phyloP scores from a whole-genome alignment of 345 rosid genomes.

The Brassica nigra region DNA sequence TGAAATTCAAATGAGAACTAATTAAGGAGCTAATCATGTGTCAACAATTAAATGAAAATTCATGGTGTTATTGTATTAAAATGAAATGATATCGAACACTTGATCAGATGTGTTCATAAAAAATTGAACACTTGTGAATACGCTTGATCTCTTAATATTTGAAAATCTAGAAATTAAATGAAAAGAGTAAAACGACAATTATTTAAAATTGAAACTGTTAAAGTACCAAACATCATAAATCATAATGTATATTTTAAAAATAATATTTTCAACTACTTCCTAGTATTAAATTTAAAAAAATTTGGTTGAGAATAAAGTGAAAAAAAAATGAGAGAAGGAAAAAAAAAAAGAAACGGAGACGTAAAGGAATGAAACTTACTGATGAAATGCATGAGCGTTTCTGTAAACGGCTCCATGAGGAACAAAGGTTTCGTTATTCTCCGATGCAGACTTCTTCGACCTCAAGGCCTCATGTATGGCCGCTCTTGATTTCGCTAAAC shows the following conservation, averaged over 20 bases:
- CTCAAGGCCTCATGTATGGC: constrained; percentile 50
- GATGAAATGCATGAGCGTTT: constrained; percentile 62
- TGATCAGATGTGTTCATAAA: not conserved
- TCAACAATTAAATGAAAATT: not conserved
- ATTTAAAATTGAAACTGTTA: not conserved
- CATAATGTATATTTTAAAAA: not conserved
- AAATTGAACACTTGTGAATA: not conserved
- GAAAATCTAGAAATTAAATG: not conserved
- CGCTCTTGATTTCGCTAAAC: constrained; percentile 50
- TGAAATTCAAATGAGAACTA: not conserved
- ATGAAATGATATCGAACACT: not conserved
- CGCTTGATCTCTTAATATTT: not conserved
- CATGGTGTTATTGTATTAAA: not conserved
- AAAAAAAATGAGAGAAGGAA: not conserved
- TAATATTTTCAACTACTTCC: not conserved
- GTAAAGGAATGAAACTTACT: constrained; percentile 40
- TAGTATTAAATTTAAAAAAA: not conserved
- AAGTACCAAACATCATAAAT: not conserved
- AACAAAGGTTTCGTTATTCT: constrained; percentile 41
- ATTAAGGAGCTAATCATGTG: not conserved
- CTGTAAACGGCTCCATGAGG: constrained; percentile 59
- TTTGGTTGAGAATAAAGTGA: not conserved
- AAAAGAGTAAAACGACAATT: constrained; percentile 3
- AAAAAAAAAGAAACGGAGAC: not conserved
- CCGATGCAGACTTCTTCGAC: constrained; percentile 42